Evolutionary conservation across 805 yeast genomes (phyloP).

Genomic region (Suhomyces xylopsoci): DNA sequence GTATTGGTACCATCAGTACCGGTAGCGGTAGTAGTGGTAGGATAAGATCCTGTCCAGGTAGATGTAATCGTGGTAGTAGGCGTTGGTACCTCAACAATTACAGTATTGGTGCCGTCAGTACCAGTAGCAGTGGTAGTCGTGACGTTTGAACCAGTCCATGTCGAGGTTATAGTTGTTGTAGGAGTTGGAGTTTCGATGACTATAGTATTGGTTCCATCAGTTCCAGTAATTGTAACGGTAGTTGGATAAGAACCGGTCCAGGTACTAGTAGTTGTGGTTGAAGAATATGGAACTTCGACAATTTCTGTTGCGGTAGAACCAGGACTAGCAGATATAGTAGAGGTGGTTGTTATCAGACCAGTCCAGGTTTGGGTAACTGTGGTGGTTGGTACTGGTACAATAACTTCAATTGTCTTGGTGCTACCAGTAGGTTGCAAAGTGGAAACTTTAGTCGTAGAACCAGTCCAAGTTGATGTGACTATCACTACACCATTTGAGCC

Average conservation of each 20-base stretch:
- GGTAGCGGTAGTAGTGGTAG: slow-evolving; percentile 17
- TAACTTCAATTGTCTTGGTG: slow-evolving; percentile 3
- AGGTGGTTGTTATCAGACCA: not conserved
- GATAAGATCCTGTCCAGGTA: slow-evolving; percentile 18
- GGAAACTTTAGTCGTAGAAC: slow-evolving; percentile 4
- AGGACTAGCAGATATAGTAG: not conserved
- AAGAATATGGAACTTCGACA: slow-evolving; percentile 14
- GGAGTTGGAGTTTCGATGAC: slow-evolving; percentile 14
- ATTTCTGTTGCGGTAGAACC: slow-evolving; percentile 6
- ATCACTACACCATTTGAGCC: slow-evolving; percentile 9
- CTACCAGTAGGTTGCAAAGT: slow-evolving; percentile 8
- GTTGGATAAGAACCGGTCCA: slow-evolving; percentile 12
- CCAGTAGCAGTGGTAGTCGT: slow-evolving; percentile 5
- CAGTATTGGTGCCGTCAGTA: slow-evolving; percentile 9
- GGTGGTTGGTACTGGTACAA: not conserved
- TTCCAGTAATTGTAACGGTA: slow-evolving; percentile 6
- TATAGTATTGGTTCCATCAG: slow-evolving; percentile 8
- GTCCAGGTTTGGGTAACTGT: not conserved
- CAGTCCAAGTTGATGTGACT: slow-evolving; percentile 9
- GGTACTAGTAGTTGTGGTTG: slow-evolving; percentile 13
- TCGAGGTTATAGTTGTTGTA: slow-evolving; percentile 4
- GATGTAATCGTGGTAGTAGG: slow-evolving; percentile 10
- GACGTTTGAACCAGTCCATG: slow-evolving; percentile 7
- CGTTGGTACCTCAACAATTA: slow-evolving; percentile 12
- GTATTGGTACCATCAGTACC: slow-evolving; percentile 10